A percentile compares a stretch with the other conserved stretches of the same genome.
These are phyloP conservation scores for Klebsormidium nitens DNA, from an alignment of 139 green algal species.

Conservation along the genomic window DNA sequence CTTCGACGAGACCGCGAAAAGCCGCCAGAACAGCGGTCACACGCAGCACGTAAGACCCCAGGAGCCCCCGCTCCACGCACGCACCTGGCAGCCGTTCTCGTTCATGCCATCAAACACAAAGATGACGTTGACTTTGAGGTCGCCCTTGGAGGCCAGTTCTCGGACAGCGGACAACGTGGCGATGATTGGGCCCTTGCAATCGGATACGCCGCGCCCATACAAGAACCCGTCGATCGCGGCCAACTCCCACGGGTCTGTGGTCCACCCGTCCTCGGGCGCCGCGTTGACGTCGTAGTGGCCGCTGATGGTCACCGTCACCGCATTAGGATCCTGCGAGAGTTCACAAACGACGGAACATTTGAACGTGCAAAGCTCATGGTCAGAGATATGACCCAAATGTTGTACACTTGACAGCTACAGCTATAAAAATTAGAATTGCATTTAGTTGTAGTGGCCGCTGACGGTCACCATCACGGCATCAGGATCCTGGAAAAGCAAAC, in stretches of 20 bases:
- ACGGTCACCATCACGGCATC: too few species aligned
- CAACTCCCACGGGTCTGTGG: conserved; percentile 79
- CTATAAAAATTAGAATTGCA: too few species aligned
- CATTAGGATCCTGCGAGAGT: conserved; percentile 52
- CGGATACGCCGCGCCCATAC: conserved; percentile 76
- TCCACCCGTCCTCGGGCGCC: conserved; percentile 69
- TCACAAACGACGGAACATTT: too few species aligned
- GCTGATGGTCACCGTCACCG: conserved; percentile 58
- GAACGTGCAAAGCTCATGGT: background rate
- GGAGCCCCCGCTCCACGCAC: too few species aligned
- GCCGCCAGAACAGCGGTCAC: background rate
- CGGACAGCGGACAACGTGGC: conserved; percentile 81
- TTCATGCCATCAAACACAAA: conserved; percentile 92
- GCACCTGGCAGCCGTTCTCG: conserved; percentile 65
- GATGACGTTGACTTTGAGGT: conserved; percentile 77
- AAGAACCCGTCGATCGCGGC: conserved; percentile 78
- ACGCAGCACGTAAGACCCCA: background rate
- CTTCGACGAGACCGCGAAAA: background rate
- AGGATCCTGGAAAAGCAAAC: too few species aligned
- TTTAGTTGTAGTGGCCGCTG: too few species aligned
- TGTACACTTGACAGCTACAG: too few species aligned
- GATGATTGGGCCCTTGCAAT: conserved; percentile 93
- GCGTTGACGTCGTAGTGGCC: conserved; percentile 83
- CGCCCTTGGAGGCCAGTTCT: conserved; percentile 18
- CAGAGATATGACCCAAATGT: too few species aligned